Conservation (phyloP, 768 basidiomycete species). For the Tulasnella sp. region DNA sequence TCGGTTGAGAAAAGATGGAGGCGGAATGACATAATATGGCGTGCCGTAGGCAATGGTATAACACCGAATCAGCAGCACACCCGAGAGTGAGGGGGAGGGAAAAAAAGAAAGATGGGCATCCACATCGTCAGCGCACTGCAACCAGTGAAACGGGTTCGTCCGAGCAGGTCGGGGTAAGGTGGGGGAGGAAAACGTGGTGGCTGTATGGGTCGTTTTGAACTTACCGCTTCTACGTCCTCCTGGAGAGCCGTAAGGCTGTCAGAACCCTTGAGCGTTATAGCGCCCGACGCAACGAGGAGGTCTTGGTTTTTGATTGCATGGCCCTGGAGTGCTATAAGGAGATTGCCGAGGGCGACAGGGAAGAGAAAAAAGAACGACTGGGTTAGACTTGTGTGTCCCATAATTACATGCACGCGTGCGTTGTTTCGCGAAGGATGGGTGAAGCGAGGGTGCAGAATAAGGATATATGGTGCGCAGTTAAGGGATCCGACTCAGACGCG, state of each 20-base stretch:
- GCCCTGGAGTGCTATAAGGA: slow-evolving; percentile 78
- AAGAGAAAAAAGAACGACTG: slow-evolving; percentile 30
- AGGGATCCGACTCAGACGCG: background rate
- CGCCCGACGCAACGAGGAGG: slow-evolving; percentile 83
- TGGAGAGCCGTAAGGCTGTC: slow-evolving; percentile 82
- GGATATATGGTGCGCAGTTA: background rate
- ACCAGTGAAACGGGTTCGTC: slow-evolving; percentile 32
- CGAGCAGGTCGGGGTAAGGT: background rate
- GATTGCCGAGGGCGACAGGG: slow-evolving; percentile 28
- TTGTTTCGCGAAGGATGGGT: background rate
- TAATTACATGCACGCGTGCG: background rate
- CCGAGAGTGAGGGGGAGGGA: background rate
- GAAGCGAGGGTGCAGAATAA: background rate
- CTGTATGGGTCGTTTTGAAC: slow-evolving; percentile 37
- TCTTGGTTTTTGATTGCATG: slow-evolving; percentile 98
- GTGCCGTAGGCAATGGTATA: background rate
- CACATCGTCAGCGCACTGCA: background rate
- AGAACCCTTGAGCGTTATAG: slow-evolving; percentile 72
- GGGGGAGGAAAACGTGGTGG: background rate
- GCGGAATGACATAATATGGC: background rate
- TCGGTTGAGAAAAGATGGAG: background rate
- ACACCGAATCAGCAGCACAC: background rate
- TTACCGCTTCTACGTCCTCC: slow-evolving; percentile 84
- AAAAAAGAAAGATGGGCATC: background rate
- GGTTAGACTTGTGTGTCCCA: background rate